Percentiles rank a stretch among this genome's conserved stretches.
phyloP scores from a whole-genome alignment of 306 rosid genomes.

The Macrotyloma uniflorum region DNA sequence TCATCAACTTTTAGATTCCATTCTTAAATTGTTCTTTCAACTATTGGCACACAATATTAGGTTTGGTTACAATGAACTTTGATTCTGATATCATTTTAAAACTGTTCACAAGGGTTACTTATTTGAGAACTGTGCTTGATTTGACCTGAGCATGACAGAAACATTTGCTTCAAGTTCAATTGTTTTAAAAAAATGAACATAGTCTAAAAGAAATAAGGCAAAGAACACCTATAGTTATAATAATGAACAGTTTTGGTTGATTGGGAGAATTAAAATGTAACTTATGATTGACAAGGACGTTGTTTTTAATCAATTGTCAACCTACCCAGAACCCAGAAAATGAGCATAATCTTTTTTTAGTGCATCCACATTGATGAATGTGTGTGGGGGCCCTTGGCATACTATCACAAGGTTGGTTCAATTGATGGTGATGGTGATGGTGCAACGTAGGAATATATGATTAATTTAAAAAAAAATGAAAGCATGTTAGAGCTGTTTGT shows the following conservation, averaged over 20 bases:
- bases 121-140: conserved; percentile 29
- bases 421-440: conserved; percentile 50
- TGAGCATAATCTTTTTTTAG: conserved; percentile 40
- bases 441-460: conserved; percentile 34
- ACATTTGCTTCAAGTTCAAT: conserved; percentile 37
- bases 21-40: conserved; percentile 35
- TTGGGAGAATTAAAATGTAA: conserved; percentile 40
- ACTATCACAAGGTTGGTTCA: conserved; percentile 44
- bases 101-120: conserved; percentile 12
- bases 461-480: neutral
- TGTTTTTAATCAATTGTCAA: conserved; percentile 45
- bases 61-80: conserved; percentile 32
- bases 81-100: conserved; percentile 23
- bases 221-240: conserved; percentile 17
- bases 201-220: conserved; percentile 31
- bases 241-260: neutral
- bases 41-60: conserved; percentile 43
- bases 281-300: conserved; percentile 41
- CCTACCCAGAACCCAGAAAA: conserved; percentile 19
- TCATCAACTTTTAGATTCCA: neutral
- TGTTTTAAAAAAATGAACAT: conserved; percentile 19
- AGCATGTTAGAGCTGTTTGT: conserved; percentile 10
- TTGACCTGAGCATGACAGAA: conserved; percentile 42
- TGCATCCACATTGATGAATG: conserved; percentile 47
- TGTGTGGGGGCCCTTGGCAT: conserved; percentile 46